Base-by-base conservation (phyloP, 306 rosid genomes). In the Cicer chorassanicum region DNA sequence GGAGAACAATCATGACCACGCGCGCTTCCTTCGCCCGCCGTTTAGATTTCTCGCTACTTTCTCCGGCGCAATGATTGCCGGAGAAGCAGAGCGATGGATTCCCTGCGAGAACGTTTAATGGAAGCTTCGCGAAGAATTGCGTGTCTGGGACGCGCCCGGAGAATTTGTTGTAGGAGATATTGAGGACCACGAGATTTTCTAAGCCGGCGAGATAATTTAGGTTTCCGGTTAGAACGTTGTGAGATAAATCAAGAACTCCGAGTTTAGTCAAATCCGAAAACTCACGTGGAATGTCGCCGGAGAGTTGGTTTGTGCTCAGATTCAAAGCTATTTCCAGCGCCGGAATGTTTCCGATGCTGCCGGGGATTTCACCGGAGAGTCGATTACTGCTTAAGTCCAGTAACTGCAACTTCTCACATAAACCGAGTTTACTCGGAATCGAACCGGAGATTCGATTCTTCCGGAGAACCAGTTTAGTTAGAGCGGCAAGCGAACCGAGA, bases 171-270 rank as follows among this genome's bases (percentile, higher is more conserved):
- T 80, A 45, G 11, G 99, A 94, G 72, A 92, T 67, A 43, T 94
- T 94, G 67, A 94, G 97, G 44, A 81, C 93, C 34, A 92, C 96
- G 62, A 94, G 96, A 82, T 94, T 94, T 69, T 90, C 95, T 75
- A 94, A 65, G 1, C 63, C 85, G 6, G 82, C 91, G 56, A 94
- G 89, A 51, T 80, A 82, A 1, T 79, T 87, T 1, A 94, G 90
- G 74, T 82, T 87, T 9, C 99, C 99, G 6, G 84, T 42, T 57
- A 94, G 92, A 6, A 68, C 59, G 82, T 94, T 94, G 88, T 92
- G 82, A 1, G 97, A 94, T 43, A 94, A 75, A 75, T 94, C 99
- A 15, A 94, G 63, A 7, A 87, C 81, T 13, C 96, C 97, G 64
- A 94, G 97, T 82, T 86, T 88, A 63, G 80, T 85, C 63, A 94